These are phyloP conservation scores for Yamadazyma triangularis DNA, from an alignment of 1,139 yeast genomes.

Conservation along the genomic window DNA sequence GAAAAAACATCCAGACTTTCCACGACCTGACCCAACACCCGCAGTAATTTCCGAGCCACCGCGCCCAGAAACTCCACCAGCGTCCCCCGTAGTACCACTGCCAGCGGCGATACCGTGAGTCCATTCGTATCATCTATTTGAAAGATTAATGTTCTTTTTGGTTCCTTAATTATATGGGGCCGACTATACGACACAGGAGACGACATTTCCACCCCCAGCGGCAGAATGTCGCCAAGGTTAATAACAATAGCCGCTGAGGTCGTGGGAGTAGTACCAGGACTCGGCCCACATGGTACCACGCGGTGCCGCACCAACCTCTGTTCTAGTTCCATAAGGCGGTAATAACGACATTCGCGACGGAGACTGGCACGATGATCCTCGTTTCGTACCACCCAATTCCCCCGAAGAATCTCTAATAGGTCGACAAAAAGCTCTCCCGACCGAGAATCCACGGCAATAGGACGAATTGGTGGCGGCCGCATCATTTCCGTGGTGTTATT, in stretches of 20 bases:
- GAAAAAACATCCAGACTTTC: too few relatives aligned
- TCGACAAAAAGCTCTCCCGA: constrained; percentile 61
- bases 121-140: too few relatives aligned
- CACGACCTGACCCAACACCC: too few relatives aligned
- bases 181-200: constrained; percentile 39
- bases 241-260: too few relatives aligned
- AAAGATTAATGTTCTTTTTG: constrained; percentile 46
- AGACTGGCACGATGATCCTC: constrained; percentile 55
- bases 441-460: constrained; percentile 50
- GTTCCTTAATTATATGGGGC: constrained; percentile 45
- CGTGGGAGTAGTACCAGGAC: too few relatives aligned
- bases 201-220: too few relatives aligned
- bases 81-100: too few relatives aligned
- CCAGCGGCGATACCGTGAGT: too few relatives aligned
- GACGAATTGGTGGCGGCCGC: constrained; percentile 84
- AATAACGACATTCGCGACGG: constrained; percentile 69
- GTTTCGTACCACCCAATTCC: constrained; percentile 45
- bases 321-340: constrained; percentile 70
- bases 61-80: too few relatives aligned
- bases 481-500: constrained; percentile 56
- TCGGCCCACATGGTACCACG: too few relatives aligned
- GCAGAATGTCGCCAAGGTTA: too few relatives aligned
- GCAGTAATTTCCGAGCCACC: too few relatives aligned
- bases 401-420: constrained; percentile 52
- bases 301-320: constrained; percentile 63